Base-by-base conservation (phyloP, 306 rosid species). In the Quercus robur region DNA sequence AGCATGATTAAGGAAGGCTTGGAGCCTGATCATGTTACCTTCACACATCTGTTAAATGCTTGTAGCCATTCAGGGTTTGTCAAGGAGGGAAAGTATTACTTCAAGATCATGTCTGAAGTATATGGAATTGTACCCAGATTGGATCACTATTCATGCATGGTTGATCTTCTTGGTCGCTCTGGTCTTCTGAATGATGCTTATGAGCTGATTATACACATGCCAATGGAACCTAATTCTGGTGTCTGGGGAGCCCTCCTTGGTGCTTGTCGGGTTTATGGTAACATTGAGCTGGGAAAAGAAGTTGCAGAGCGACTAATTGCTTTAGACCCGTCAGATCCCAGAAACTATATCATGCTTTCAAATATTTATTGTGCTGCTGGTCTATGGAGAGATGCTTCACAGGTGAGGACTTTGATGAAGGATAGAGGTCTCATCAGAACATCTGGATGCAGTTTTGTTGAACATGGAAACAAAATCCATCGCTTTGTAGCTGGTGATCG, bases 111-210 rank as follows among this genome's bases (percentile, higher is more conserved):
- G 97, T 64, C 87, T 71, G 80, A 81, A 73, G 88, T 87, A 64
- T 86, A 86, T 81, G 76, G 81, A 77, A 67, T 91, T 79, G 87
- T 86, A 62, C 93, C 92, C 11, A 78, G 89, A 63, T 56, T 91
- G 85, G 93, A 88, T 82, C 98, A 93, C 67, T 90, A 91, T 84
- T 91, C 98, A 25, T 91, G 98, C 77, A 88, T 93, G 94, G 97
- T 87, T 81, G 98, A 91, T 90, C 93, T 91, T 82, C 93, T 93
- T 2, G 94, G 94, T 19, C 94, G 94, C 26, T 58, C 84, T 3
- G 93, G 98, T 56, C 86, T 81, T 57, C 85, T 90, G 9, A 63
- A 72, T 21, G 91, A 93, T 56, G 97, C 97, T 82, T 75, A 84
- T 26, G 82, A 86, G 75, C 81, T 93, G 70, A 87, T 93, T 75